phyloP scores from a whole-genome alignment of 257 asterid species.

The Solanum virginianum region DNA sequence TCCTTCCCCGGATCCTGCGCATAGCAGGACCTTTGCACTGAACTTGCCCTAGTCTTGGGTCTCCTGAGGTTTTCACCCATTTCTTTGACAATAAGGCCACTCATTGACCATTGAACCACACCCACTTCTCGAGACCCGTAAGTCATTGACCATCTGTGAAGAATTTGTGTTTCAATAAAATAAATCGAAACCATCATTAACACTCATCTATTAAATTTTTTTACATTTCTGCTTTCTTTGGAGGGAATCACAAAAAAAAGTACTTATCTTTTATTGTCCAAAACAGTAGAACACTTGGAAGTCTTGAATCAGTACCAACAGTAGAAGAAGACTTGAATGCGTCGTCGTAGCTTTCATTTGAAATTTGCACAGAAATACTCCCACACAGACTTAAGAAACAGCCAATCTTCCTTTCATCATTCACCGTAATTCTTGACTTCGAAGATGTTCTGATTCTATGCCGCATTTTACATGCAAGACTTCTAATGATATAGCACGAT shows the following conservation, averaged over 20 bases:
- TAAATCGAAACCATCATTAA: neutral
- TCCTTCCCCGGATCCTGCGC: too few relatives aligned
- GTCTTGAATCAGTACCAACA: too few relatives aligned
- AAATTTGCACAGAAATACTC: neutral
- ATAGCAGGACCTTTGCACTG: too few relatives aligned
- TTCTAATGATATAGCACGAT: neutral
- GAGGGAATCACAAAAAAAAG: neutral
- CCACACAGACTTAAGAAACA: neutral
- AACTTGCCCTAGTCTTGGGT: too few relatives aligned
- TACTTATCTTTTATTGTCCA: neutral
- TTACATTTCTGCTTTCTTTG: too few relatives aligned
- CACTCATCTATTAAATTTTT: too few relatives aligned
- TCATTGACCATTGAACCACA: neutral
- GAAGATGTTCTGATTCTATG: neutral
- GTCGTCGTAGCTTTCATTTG: neutral
- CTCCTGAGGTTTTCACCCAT: neutral
- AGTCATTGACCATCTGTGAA: neutral
- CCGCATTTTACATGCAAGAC: neutral
- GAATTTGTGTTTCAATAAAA: neutral
- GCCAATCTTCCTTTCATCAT: neutral
- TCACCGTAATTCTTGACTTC: neutral
- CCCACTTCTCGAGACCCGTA: neutral
- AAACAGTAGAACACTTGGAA: neutral
- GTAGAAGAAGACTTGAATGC: neutral
- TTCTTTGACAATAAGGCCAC: neutral